These are phyloP conservation scores for Cronartium quercuum DNA, from an alignment of 1,284 basidiomycete genomes.

Conservation along the genomic window DNA sequence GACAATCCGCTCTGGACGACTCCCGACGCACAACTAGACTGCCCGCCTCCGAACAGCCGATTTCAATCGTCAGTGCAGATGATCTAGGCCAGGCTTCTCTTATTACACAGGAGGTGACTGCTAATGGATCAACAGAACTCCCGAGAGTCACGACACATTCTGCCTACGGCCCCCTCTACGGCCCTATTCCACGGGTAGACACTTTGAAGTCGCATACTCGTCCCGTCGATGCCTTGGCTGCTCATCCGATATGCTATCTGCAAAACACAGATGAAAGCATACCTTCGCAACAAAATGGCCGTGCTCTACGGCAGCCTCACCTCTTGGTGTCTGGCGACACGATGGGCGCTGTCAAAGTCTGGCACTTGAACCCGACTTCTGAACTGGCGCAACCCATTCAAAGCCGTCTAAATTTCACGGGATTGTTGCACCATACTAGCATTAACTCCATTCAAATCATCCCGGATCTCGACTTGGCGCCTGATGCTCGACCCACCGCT, in stretches of 20 bases:
- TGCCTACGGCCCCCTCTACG: conserved; percentile 1
- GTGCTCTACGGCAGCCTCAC: conserved; percentile 1
- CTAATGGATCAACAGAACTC: not conserved
- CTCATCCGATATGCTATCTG: not conserved
- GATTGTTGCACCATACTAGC: conserved; percentile 54
- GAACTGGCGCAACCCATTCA: not conserved
- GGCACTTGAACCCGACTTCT: not conserved
- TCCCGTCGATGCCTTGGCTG: conserved; percentile 17
- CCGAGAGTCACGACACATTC: not conserved
- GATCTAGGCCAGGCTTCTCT: not conserved
- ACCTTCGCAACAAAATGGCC: not conserved
- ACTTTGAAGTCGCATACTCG: conserved; percentile 34
- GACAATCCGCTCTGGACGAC: not conserved
- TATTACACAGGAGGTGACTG: not conserved
- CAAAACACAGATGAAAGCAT: not conserved
- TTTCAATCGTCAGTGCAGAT: not conserved
- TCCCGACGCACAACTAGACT: not conserved
- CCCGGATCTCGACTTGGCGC: not conserved
- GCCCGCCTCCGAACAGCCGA: not conserved
- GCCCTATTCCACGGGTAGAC: not conserved
- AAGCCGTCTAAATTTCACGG: conserved; percentile 62
- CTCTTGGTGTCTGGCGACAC: conserved; percentile 31
- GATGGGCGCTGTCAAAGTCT: conserved; percentile 32
- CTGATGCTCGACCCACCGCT: conserved; percentile 27
- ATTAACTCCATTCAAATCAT: conserved; percentile 29